Evolutionary conservation across 805 yeast species (phyloP), one percentile per base, ranked within the genome.

Genomic region (Wickerhamiella musiphila): DNA sequence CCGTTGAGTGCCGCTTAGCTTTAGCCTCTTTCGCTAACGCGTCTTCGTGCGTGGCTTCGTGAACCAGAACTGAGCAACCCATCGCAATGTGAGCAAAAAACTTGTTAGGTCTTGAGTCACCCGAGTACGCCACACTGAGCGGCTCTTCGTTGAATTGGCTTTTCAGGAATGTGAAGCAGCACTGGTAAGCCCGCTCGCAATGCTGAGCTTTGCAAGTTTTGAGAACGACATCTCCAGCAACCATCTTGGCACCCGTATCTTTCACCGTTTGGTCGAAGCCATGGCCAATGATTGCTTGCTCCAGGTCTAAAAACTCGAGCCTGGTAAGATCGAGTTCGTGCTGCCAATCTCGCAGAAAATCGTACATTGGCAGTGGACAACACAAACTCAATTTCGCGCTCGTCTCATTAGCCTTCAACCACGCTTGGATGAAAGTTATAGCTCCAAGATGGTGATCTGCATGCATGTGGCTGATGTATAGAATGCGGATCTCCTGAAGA

Each of bases 371-470:
- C 72, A 77, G 72, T 2, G 96, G 96, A 0, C 73, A 63, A 1
- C 83, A 62, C 18, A 86, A 48, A 40, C 64, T 69, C 8, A 86
- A 54, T 14, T 51, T 47, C 24, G 28, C 24, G 23, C 17, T 12
- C 6, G 23, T 34, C 12, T 33, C 39, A 23, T 42, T 36, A 7
- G 35, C 44, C 15, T 25, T 16, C 5, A 39, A 31, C 93, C 95
- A 84, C 40, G 69, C 70, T 23, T 62, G 60, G 18, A 90, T 60
- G 3, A 90, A 52, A 4, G 81, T 66, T 6, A 77, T 56, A 4
- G 78, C 61, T 1, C 99, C 99, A 26, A 90, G 57, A 52, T 86
- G 95, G 51, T 90, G 99, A 51, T 90, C 99, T 0, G 96, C 98
- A 54, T 90, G 99, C 44, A 86, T 60, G 59, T 90, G 99, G 43